Conservation (phyloP, 305 asterid genomes). For the Fraxinus baroniana region DNA sequence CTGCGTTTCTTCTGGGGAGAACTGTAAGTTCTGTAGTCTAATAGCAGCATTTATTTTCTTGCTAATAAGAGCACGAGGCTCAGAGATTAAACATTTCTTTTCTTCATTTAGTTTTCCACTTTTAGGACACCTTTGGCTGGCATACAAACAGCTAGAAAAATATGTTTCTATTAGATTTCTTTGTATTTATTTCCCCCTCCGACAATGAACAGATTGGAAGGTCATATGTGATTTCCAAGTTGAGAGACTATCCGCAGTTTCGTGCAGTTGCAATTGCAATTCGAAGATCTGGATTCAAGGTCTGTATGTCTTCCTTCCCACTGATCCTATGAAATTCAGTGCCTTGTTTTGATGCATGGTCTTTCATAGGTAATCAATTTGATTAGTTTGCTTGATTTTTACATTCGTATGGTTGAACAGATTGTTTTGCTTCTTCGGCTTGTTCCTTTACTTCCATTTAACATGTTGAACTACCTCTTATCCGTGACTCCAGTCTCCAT, state of each 20-base stretch:
- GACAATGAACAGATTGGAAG: conserved; percentile 66
- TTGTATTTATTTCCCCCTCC: conserved; percentile 3
- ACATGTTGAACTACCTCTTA: conserved; percentile 92
- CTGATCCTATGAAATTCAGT: not conserved
- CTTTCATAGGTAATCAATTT: not conserved
- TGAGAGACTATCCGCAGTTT: conserved; percentile 87
- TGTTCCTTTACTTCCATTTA: conserved; percentile 93
- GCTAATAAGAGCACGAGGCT: not conserved
- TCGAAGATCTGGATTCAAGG: conserved; percentile 95
- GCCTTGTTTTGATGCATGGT: conserved; percentile 9
- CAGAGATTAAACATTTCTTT: not conserved
- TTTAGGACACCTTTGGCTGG: not conserved
- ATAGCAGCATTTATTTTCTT: conserved; percentile 5
- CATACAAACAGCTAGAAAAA: not conserved
- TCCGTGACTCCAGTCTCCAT: conserved; percentile 91
- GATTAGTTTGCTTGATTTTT: conserved; percentile 4
- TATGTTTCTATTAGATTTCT: not conserved
- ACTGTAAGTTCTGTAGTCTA: conserved; percentile 55
- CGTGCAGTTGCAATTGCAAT: conserved; percentile 91
- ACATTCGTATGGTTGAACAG: conserved; percentile 39
- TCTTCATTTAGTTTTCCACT: not conserved
- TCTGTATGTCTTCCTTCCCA: conserved; percentile 25
- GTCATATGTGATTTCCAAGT: conserved; percentile 78
- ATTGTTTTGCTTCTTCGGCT: conserved; percentile 91
- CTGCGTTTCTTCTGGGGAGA: conserved; percentile 96